phyloP scores from a whole-genome alignment of 2,329 filamentous ascomycete genomes.

The Xylaria sp. region DNA sequence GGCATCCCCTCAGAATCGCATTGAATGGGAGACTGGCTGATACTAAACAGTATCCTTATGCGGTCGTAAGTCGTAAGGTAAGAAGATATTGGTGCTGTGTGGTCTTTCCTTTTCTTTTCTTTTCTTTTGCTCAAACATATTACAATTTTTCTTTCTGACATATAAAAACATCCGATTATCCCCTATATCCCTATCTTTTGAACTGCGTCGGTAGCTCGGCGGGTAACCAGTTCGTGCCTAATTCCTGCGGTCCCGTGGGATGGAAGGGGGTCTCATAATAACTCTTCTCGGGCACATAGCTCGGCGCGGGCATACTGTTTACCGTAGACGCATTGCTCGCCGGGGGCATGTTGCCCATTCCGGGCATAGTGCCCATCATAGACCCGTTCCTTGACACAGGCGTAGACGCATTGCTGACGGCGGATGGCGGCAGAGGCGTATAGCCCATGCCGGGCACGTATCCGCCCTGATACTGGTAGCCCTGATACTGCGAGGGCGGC shows the following conservation, averaged over 20 bases:
- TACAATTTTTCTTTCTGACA: background rate
- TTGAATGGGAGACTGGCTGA: background rate
- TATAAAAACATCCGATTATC: background rate
- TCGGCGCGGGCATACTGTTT: background rate
- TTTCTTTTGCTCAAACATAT: background rate
- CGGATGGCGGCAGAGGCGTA: background rate
- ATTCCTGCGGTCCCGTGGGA: constrained; percentile 1
- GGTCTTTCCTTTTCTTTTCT: background rate
- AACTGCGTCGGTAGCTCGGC: background rate
- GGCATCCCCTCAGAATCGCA: background rate
- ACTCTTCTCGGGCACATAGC: background rate
- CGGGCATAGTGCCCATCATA: too few relatives aligned
- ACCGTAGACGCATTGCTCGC: too few relatives aligned
- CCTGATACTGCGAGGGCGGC: constrained; percentile 9
- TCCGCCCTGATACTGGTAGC: constrained; percentile 4
- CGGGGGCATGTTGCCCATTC: too few relatives aligned
- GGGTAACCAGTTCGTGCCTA: background rate
- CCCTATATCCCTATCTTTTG: background rate
- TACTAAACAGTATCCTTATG: background rate
- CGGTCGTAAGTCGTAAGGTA: background rate
- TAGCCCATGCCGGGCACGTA: background rate
- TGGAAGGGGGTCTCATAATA: background rate
- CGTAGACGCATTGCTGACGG: background rate
- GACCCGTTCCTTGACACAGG: too few relatives aligned
- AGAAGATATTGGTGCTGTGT: background rate